phyloP scores from a whole-genome alignment of 139 green algal genomes.

The Chlamydomonas sphaeroides region DNA sequence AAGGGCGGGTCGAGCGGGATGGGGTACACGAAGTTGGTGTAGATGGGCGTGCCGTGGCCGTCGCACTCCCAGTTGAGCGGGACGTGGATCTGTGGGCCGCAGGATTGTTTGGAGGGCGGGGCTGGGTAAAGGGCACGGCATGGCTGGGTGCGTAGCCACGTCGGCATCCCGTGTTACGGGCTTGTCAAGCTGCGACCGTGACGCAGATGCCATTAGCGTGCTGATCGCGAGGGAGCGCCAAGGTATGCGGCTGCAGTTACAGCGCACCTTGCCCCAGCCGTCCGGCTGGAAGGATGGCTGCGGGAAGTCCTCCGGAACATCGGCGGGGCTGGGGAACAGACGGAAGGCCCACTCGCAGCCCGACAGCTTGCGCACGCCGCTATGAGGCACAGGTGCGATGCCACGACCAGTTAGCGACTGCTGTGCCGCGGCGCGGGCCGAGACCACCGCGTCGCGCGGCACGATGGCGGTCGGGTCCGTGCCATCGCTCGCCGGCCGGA shows the following conservation, averaged over 20 bases:
- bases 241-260: no score
- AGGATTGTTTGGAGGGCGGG: no score
- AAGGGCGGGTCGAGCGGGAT: constrained; percentile 89
- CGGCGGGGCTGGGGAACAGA: constrained; percentile 62
- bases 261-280: neutral
- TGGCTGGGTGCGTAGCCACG: no score
- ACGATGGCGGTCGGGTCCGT: no score
- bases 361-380: constrained; percentile 54
- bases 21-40: constrained; percentile 96
- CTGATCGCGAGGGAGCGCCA: no score
- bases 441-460: no score
- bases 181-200: no score
- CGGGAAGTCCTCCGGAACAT: constrained; percentile 67
- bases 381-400: neutral
- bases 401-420: neutral
- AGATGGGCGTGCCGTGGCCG: constrained; percentile 89
- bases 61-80: constrained; percentile 91
- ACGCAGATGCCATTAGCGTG: no score
- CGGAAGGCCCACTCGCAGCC: constrained; percentile 72
- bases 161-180: no score
- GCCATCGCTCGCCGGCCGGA: no score
- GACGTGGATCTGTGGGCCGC: constrained; percentile 75
- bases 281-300: neutral
- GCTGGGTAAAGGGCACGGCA: no score
- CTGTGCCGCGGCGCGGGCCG: neutral